Evolutionary conservation across 768 basidiomycete genomes (phyloP).

Genomic region (Boletellus emodensis): DNA sequence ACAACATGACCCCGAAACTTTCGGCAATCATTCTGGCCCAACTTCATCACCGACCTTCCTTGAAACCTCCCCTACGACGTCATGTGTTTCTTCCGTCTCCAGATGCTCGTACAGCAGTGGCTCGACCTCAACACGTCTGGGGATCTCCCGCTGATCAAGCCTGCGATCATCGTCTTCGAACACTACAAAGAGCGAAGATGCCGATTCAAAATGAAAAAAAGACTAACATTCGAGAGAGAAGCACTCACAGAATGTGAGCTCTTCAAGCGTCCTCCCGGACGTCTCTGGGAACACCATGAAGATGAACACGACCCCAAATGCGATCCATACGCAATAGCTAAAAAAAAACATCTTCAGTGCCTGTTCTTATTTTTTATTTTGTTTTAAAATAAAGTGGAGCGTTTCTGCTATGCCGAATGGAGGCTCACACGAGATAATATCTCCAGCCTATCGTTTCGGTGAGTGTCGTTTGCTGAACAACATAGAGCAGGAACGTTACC

Average conservation of each 20-base stretch:
- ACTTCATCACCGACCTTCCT: too few relatives aligned
- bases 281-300: conserved; percentile 21
- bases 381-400: background rate
- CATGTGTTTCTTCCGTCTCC: too few relatives aligned
- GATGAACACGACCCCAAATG: conserved; percentile 12
- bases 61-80: too few relatives aligned
- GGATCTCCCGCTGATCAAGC: too few relatives aligned
- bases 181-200: conserved; percentile 18
- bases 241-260: conserved; percentile 14
- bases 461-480: background rate
- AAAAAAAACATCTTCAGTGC: too few relatives aligned
- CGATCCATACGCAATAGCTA: conserved; percentile 17
- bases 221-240: conserved; percentile 13
- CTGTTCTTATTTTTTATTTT: too few relatives aligned
- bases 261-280: conserved; percentile 17
- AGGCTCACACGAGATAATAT: conserved; percentile 12
- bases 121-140: too few relatives aligned
- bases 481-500: background rate
- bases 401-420: too few relatives aligned
- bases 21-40: too few relatives aligned
- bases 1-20: too few relatives aligned
- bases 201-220: background rate
- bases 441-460: conserved; percentile 9
- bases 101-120: too few relatives aligned
- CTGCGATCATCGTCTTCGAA: background rate